A percentile compares a stretch with the other conserved stretches of the same genome.
phyloP scores from a whole-genome alignment of 2,329 filamentous ascomycete genomes.

The Monosporascus cannonballus region DNA sequence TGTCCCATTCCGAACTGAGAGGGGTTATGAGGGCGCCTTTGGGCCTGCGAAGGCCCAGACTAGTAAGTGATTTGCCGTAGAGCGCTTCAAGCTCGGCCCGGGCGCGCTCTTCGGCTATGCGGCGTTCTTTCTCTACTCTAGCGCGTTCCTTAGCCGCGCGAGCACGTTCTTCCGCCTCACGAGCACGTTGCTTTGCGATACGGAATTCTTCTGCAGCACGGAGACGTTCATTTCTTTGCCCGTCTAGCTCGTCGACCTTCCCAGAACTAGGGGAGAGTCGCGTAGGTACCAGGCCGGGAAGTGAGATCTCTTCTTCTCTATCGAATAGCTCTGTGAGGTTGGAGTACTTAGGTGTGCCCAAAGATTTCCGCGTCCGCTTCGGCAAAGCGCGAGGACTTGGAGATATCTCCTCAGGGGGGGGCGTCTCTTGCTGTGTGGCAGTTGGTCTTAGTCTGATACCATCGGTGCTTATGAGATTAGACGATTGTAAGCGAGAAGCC shows the following conservation, averaged over 20 bases:
- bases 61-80: too few species aligned
- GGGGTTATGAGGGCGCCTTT: slow-evolving; percentile 13
- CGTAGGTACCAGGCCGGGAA: slow-evolving; percentile 14
- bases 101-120: slow-evolving; percentile 5
- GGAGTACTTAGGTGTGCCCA: slow-evolving; percentile 9
- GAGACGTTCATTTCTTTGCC: slow-evolving; percentile 5
- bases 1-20: slow-evolving; percentile 16
- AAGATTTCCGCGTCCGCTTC: neutral
- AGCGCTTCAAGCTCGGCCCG: neutral
- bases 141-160: too few species aligned
- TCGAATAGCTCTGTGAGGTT: slow-evolving; percentile 17
- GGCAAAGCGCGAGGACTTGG: too few species aligned
- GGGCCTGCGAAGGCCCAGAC: slow-evolving; percentile 16
- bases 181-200: neutral
- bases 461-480: too few species aligned
- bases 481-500: too few species aligned
- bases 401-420: neutral
- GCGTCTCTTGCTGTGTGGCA: neutral
- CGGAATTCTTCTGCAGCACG: slow-evolving; percentile 4
- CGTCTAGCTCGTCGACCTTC: slow-evolving; percentile 10
- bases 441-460: too few species aligned
- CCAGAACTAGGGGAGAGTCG: slow-evolving; percentile 4
- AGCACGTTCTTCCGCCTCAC: neutral
- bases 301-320: slow-evolving; percentile 13
- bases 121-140: slow-evolving; percentile 1